These are phyloP conservation scores for Casuarina equisetifolia DNA, from an alignment of 306 rosid species.

Conservation along the genomic window DNA sequence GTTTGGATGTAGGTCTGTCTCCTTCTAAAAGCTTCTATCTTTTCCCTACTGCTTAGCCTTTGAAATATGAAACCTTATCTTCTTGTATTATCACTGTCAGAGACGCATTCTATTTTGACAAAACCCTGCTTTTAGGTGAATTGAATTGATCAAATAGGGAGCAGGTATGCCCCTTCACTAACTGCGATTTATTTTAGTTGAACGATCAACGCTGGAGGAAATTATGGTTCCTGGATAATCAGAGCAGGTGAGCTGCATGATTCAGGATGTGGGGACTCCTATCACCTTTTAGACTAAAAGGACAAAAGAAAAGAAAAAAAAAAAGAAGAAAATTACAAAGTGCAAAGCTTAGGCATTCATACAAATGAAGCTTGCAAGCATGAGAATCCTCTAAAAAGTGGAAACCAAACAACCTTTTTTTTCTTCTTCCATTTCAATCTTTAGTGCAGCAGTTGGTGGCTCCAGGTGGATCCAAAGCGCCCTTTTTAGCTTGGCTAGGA, in stretches of 20 bases:
- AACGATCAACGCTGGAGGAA: background rate
- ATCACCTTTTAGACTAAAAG: too few relatives aligned
- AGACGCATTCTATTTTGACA: background rate
- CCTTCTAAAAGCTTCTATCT: background rate
- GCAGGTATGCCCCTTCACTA: background rate
- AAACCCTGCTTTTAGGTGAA: background rate
- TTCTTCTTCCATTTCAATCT: background rate
- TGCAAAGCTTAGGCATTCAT: too few relatives aligned
- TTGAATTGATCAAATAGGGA: conserved; percentile 25
- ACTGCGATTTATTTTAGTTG: background rate
- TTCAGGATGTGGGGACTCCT: too few relatives aligned
- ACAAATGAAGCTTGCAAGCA: background rate
- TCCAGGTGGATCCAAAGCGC: conserved; percentile 15
- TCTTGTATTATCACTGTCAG: background rate
- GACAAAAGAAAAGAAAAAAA: too few relatives aligned
- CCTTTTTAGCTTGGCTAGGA: conserved; percentile 5
- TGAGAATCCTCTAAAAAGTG: background rate
- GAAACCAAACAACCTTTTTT: background rate
- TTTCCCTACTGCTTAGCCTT: background rate
- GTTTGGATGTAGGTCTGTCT: background rate
- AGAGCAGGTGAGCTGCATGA: too few relatives aligned
- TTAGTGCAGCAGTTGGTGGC: background rate
- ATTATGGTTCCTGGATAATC: background rate
- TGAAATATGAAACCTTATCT: background rate
- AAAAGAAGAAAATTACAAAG: too few relatives aligned